phyloP scores from a whole-genome alignment of 495 filamentous ascomycete species.

The Aspergillus affinis region DNA sequence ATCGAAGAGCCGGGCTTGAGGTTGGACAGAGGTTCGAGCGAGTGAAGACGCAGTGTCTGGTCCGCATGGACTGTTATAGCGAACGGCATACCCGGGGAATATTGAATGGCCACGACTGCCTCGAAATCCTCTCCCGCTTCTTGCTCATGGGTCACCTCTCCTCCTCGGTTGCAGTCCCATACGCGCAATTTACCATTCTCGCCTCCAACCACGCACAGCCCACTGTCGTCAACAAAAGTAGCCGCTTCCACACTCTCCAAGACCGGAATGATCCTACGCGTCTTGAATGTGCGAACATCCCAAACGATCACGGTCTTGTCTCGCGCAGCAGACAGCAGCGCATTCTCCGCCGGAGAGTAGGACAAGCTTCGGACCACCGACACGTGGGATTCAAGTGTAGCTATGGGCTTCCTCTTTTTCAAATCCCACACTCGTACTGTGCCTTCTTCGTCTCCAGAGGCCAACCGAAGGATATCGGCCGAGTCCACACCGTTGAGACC shows the following conservation, averaged over 20 bases:
- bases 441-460: conserved; percentile 90
- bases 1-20: conserved; percentile 39
- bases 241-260: conserved; percentile 83
- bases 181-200: conserved; percentile 77
- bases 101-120: conserved; percentile 70
- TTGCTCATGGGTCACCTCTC: conserved; percentile 75
- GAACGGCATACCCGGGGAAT: conserved; percentile 58
- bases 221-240: conserved; percentile 71
- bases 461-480: conserved; percentile 68
- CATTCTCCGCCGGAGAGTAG: conserved; percentile 70
- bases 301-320: conserved; percentile 93
- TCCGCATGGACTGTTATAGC: conserved; percentile 85
- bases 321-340: conserved; percentile 81
- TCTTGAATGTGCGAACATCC: conserved; percentile 82
- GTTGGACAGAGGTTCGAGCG: conserved; percentile 41
- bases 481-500: conserved; percentile 37
- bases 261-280: conserved; percentile 77
- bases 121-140: conserved; percentile 67
- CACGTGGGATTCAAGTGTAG: conserved; percentile 84
- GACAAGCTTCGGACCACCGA: conserved; percentile 85
- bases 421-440: conserved; percentile 90
- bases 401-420: conserved; percentile 73
- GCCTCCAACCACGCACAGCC: conserved; percentile 79
- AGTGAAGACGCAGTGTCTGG: conserved; percentile 79
- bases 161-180: conserved; percentile 74